A percentile compares a stretch with the other conserved stretches of the same genome.
Conservation (phyloP, 2,329 filamentous ascomycete genomes). For the Bisporella sp. region DNA sequence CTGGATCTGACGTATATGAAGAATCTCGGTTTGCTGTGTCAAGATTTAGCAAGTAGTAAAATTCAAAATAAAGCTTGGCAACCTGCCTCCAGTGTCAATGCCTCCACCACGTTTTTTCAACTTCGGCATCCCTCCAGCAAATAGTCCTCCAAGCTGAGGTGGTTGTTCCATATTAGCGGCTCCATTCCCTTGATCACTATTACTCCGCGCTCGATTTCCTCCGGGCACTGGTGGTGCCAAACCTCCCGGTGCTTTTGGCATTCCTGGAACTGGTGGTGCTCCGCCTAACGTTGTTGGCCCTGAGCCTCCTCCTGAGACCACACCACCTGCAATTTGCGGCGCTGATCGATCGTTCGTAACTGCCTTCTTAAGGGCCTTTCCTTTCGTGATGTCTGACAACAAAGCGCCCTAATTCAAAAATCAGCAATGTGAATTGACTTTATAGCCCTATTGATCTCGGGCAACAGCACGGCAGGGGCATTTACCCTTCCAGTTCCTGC, state of each 20-base stretch:
- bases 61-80: background rate
- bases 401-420: constrained; percentile 62
- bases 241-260: constrained; percentile 51
- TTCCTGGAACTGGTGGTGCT: constrained; percentile 73
- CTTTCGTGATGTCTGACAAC: constrained; percentile 81
- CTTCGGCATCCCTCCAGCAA: constrained; percentile 94
- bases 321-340: constrained; percentile 52
- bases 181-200: constrained; percentile 63
- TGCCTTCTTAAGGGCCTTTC: constrained; percentile 71
- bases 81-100: constrained; percentile 62
- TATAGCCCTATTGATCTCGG: constrained; percentile 14
- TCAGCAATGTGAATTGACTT: constrained; percentile 21
- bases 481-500: constrained; percentile 57
- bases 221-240: constrained; percentile 66
- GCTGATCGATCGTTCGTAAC: constrained; percentile 91
- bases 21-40: constrained; percentile 55
- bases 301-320: constrained; percentile 39
- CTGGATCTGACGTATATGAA: constrained; percentile 77
- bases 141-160: constrained; percentile 80
- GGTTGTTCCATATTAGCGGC: constrained; percentile 47
- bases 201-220: constrained; percentile 66
- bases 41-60: constrained; percentile 15
- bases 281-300: constrained; percentile 60
- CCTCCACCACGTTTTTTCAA: constrained; percentile 80
- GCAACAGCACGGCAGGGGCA: constrained; percentile 21